phyloP scores from a whole-genome alignment of 371 early-diverging fungal species.

The Mortierella sp. region DNA sequence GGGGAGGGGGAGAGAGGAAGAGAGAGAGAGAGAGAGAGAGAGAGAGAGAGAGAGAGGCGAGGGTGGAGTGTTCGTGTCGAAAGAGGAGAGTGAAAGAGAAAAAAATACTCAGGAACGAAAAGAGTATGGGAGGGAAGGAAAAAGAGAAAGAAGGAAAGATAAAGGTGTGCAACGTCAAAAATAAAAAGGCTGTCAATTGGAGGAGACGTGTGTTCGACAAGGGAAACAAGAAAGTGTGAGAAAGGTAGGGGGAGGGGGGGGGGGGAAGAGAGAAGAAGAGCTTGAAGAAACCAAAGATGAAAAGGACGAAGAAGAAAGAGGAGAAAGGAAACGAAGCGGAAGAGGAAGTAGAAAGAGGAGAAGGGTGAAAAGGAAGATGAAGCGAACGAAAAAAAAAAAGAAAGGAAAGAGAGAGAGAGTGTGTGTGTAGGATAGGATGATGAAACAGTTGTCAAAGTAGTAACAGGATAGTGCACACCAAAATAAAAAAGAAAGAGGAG shows the following conservation, averaged over 20 bases:
- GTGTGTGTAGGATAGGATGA: slow-evolving; percentile 3
- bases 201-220: neutral
- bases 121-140: neutral
- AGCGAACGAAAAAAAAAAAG: neutral
- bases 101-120: neutral
- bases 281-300: neutral
- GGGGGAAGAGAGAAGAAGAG: slow-evolving; percentile 1
- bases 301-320: slow-evolving; percentile 2
- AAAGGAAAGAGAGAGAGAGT: neutral
- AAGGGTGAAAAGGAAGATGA: neutral
- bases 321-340: neutral
- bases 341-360: neutral
- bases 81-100: neutral
- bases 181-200: neutral
- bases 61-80: neutral
- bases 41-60: neutral
- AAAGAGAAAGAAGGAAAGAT: neutral
- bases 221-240: neutral
- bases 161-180: slow-evolving; percentile 1
- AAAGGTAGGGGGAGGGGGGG: neutral
- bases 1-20: too few relatives aligned
- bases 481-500: neutral
- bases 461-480: slow-evolving; percentile 19
- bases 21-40: neutral
- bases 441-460: slow-evolving; percentile 36